These are phyloP conservation scores for Suillus alpinus DNA, from an alignment of 768 basidiomycete genomes.

Conservation along the genomic window DNA sequence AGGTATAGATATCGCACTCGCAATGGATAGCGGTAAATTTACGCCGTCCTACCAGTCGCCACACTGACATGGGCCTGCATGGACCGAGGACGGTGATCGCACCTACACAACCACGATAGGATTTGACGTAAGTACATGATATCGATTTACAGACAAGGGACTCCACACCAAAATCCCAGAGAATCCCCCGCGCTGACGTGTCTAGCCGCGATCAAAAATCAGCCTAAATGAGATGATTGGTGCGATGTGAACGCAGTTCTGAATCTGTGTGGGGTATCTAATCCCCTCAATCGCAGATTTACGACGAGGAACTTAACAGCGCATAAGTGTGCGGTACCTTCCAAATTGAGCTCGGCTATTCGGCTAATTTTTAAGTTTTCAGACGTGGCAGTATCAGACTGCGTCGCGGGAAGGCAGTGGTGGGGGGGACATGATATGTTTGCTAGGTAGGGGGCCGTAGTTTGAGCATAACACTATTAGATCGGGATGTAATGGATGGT, in stretches of 20 bases:
- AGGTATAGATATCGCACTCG: too few relatives aligned
- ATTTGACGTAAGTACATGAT: neutral
- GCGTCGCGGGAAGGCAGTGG: constrained; percentile 3
- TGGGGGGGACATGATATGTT: too few relatives aligned
- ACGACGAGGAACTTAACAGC: neutral
- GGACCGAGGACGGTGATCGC: constrained; percentile 1
- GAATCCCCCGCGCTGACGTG: constrained; percentile 1
- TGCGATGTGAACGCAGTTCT: neutral
- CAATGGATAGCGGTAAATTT: neutral
- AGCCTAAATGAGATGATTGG: neutral
- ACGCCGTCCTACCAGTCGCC: neutral
- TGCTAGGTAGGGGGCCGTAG: too few relatives aligned
- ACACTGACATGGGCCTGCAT: neutral
- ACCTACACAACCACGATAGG: neutral
- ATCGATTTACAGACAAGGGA: neutral
- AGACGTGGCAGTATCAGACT: neutral
- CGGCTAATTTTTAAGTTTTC: constrained; percentile 2
- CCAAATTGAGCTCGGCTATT: neutral
- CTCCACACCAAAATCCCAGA: neutral
- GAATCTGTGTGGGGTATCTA: neutral
- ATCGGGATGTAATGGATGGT: neutral
- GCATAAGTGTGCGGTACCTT: neutral
- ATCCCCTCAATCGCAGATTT: constrained; percentile 2
- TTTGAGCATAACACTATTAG: too few relatives aligned
- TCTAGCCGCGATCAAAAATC: neutral